These are phyloP conservation scores for Wickerhamomyces canadensis DNA, from an alignment of 805 yeast species.

Conservation along the genomic window DNA sequence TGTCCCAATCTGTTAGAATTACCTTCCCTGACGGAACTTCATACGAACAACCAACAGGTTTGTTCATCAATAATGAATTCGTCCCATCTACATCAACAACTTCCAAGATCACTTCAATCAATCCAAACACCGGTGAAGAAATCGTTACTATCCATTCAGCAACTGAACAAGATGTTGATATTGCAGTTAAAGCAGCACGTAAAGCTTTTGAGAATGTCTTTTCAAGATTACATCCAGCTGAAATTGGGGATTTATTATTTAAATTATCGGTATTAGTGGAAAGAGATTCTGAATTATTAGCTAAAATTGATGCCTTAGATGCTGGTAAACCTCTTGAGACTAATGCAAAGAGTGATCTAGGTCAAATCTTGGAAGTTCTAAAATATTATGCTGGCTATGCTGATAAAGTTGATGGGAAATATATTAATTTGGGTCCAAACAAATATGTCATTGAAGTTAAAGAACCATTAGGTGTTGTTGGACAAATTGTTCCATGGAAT, in stretches of 20 bases:
- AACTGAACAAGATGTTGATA: constrained; percentile 16
- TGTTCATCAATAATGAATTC: constrained; percentile 85
- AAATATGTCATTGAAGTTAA: constrained; percentile 62
- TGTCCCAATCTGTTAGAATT: constrained; percentile 16
- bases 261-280: constrained; percentile 69
- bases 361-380: constrained; percentile 54
- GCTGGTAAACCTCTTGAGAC: constrained; percentile 69
- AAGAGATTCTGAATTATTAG: constrained; percentile 54
- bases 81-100: constrained; percentile 59
- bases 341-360: constrained; percentile 66
- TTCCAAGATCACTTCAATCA: constrained; percentile 43
- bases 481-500: constrained; percentile 82
- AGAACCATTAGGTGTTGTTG: constrained; percentile 78
- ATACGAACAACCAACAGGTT: constrained; percentile 78
- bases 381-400: constrained; percentile 72
- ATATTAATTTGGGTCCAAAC: constrained; percentile 58
- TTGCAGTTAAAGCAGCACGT: constrained; percentile 39
- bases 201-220: constrained; percentile 58
- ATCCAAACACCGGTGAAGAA: constrained; percentile 58
- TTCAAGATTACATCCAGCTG: constrained; percentile 57
- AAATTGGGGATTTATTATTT: constrained; percentile 45
- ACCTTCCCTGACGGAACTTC: constrained; percentile 63
- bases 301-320: constrained; percentile 67
- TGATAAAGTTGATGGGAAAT: constrained; percentile 60
- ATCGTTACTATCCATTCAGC: constrained; percentile 35